Conservation (phyloP, 805 yeast species). For the Candida maltosa region DNA sequence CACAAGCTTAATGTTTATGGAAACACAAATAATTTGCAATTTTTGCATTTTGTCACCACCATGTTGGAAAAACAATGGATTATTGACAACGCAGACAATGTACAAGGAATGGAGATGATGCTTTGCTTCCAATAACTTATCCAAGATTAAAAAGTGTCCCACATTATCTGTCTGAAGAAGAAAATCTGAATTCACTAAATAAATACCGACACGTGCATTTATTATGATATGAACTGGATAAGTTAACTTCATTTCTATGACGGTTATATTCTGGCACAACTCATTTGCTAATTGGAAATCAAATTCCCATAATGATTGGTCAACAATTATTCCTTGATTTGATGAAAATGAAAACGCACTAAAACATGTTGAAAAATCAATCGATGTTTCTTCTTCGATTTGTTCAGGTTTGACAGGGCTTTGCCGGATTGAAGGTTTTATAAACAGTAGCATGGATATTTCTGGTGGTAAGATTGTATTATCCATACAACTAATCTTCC, state of each 20-base stretch:
- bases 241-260: conserved; percentile 1
- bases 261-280: background rate
- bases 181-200: background rate
- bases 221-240: conserved; percentile 3
- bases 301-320: background rate
- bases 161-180: conserved; percentile 3
- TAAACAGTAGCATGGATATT: conserved; percentile 1
- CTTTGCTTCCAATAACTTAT: background rate
- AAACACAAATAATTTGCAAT: conserved; percentile 1
- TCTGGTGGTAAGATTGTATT: background rate
- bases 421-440: too few species aligned
- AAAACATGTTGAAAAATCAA: too few species aligned
- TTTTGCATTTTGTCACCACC: conserved; percentile 2
- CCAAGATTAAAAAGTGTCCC: conserved; percentile 1
- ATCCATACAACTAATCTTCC: background rate
- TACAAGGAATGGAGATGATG: conserved; percentile 4
- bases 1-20: conserved; percentile 1
- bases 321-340: background rate
- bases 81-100: background rate
- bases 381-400: too few species aligned
- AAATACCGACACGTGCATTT: conserved; percentile 4
- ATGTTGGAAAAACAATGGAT: background rate
- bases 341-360: conserved; percentile 1
- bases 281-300: conserved; percentile 1
- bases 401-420: too few species aligned